A percentile compares a stretch with the other conserved stretches of the same genome.
Evolutionary conservation across 176 grass and related monocot species (phyloP).

Genomic region (Aegilops sharonensis): DNA sequence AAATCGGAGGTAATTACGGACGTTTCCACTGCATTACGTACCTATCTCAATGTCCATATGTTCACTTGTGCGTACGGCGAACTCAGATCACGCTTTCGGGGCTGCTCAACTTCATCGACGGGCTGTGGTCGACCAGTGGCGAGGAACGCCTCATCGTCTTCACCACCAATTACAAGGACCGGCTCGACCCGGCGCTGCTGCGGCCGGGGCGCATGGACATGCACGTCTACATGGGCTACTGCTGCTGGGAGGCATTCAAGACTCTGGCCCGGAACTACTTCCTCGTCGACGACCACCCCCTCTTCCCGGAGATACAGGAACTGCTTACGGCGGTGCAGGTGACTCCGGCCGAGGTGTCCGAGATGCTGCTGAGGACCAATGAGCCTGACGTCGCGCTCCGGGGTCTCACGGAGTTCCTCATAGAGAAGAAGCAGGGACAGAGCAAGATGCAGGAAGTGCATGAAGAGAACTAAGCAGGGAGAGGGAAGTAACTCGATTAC

Average conservation of each 20-base stretch:
- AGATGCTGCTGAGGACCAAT: conserved; percentile 28
- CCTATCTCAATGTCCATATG: background rate
- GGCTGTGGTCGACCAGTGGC: conserved; percentile 47
- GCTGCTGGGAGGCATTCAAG: conserved; percentile 43
- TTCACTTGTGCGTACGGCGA: background rate
- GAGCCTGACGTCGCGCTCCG: background rate
- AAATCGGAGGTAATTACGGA: background rate
- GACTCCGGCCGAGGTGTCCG: conserved; percentile 28
- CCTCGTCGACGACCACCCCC: conserved; percentile 29
- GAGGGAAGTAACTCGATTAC: background rate
- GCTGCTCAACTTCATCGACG: conserved; percentile 41
- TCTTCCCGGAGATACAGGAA: conserved; percentile 29
- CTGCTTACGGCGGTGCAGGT: conserved; percentile 8
- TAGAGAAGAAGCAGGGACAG: background rate
- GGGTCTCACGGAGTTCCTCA: background rate
- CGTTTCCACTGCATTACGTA: background rate
- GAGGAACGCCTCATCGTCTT: conserved; percentile 81
- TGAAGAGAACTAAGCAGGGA: background rate
- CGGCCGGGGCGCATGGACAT: conserved; percentile 79
- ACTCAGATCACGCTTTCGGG: conserved; percentile 26
- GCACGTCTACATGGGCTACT: conserved; percentile 60
- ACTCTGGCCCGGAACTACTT: conserved; percentile 41
- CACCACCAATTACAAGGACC: conserved; percentile 85
- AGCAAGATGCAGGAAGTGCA: background rate
- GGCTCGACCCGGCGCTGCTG: conserved; percentile 75